Percentiles rank a stretch among this genome's conserved stretches.
phyloP scores from a whole-genome alignment of 352 stramenopile species.

The Lagenidium sp. region DNA sequence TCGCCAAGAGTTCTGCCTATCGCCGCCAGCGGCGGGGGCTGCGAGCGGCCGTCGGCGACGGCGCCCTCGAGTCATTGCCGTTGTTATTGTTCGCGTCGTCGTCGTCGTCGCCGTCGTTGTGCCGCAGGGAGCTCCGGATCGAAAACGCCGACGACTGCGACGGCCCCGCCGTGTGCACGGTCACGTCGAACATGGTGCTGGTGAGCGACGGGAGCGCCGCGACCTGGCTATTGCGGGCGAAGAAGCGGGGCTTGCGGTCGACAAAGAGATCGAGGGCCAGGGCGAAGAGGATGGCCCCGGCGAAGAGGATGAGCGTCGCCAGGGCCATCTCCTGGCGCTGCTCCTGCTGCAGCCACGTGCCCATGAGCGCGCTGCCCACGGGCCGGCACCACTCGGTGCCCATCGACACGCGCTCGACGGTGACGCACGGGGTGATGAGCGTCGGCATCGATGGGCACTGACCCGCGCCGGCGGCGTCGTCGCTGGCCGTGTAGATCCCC shows the following conservation, averaged over 20 bases:
- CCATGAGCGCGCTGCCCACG: constrained; percentile 10
- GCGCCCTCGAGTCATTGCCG: too few species aligned
- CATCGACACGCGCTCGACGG: constrained; percentile 5
- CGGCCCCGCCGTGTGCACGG: too few species aligned
- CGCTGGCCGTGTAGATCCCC: constrained; percentile 12
- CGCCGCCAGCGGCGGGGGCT: too few species aligned
- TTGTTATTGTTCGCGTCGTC: not conserved
- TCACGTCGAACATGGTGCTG: constrained; percentile 16
- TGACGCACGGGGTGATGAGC: constrained; percentile 16
- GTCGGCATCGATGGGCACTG: constrained; percentile 9
- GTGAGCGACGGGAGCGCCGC: constrained; percentile 12
- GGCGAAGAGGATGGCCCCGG: constrained; percentile 14
- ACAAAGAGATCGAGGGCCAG: constrained; percentile 21
- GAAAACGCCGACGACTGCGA: too few species aligned
- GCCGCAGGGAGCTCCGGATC: too few species aligned
- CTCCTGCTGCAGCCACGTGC: constrained; percentile 17
- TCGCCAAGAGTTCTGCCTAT: too few species aligned
- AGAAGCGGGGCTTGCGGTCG: constrained; percentile 13
- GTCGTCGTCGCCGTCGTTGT: too few species aligned
- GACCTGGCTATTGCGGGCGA: constrained; percentile 4
- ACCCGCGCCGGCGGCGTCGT: not conserved
- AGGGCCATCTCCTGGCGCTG: constrained; percentile 17
- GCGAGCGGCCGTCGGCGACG: too few species aligned
- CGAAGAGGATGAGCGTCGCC: constrained; percentile 18
- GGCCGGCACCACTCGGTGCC: constrained; percentile 22